Percentiles rank a stretch among this genome's conserved stretches.
Conservation (phyloP, 1,284 basidiomycete genomes). For the Austroboletus novae-zelandiae region DNA sequence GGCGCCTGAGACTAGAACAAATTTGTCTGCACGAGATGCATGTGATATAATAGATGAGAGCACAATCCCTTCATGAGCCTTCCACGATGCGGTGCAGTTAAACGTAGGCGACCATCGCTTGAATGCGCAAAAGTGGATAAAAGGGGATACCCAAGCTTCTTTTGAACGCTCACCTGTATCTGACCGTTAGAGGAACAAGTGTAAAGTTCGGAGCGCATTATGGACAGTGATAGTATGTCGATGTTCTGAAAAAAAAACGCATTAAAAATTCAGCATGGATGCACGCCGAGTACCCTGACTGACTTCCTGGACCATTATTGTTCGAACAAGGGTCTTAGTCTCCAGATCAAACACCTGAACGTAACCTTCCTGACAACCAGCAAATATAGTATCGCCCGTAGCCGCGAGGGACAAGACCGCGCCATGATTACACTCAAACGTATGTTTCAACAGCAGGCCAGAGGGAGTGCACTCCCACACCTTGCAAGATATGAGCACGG, state of each 20-base stretch:
- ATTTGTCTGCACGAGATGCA: constrained; percentile 31
- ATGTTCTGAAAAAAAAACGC: constrained; percentile 44
- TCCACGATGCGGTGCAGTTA: constrained; percentile 79
- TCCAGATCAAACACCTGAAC: constrained; percentile 93
- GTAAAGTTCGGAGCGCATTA: constrained; percentile 76
- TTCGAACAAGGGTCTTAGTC: constrained; percentile 82
- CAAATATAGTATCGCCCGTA: constrained; percentile 81
- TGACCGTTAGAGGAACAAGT: constrained; percentile 82
- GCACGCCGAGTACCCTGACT: constrained; percentile 7
- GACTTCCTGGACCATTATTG: constrained; percentile 83
- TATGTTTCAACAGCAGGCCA: constrained; percentile 51
- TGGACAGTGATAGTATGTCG: constrained; percentile 78
- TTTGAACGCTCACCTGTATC: constrained; percentile 53
- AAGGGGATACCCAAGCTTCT: constrained; percentile 1
- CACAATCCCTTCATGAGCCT: constrained; percentile 76
- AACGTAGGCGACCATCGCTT: constrained; percentile 82
- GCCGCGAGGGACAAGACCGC: constrained; percentile 80
- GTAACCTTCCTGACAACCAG: constrained; percentile 91
- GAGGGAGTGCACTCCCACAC: constrained; percentile 68
- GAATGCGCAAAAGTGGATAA: constrained; percentile 3
- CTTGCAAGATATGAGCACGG: constrained; percentile 32
- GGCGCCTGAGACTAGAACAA: constrained; percentile 73
- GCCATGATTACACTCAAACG: constrained; percentile 63
- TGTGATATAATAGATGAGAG: constrained; percentile 70
- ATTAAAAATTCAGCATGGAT: not conserved